These are phyloP conservation scores for Vaccinium myrtillus DNA, from an alignment of 148 eudicot species.

Conservation along the genomic window DNA sequence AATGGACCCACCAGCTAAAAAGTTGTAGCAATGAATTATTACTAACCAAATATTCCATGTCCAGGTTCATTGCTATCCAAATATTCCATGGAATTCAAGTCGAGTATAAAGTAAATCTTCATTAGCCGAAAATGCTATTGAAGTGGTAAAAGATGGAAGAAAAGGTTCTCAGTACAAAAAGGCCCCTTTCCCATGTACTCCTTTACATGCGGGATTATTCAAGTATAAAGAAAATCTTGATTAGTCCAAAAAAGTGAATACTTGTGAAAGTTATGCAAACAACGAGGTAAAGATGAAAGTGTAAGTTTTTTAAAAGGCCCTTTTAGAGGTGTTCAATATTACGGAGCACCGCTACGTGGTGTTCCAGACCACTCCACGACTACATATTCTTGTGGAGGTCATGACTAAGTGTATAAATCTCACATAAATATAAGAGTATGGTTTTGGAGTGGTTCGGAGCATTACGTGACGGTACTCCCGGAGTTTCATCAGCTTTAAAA, in stretches of 20 bases:
- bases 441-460: too few relatives aligned
- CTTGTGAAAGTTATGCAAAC: background rate
- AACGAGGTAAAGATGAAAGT: background rate
- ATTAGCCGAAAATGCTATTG: background rate
- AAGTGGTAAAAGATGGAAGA: background rate
- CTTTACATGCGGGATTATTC: background rate
- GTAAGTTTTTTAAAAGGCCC: background rate
- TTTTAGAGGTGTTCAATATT: background rate
- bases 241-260: background rate
- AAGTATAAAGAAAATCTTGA: background rate
- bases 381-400: too few relatives aligned
- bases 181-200: background rate
- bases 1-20: constrained; percentile 4
- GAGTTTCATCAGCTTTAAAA: too few relatives aligned
- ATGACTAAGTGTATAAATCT: too few relatives aligned
- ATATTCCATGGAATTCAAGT: background rate
- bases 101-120: background rate
- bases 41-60: too few relatives aligned
- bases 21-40: background rate
- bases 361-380: too few relatives aligned
- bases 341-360: too few relatives aligned
- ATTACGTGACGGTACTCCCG: too few relatives aligned
- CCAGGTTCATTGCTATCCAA: too few relatives aligned
- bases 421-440: too few relatives aligned
- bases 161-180: constrained; percentile 8